These are phyloP conservation scores for Pseudocercospora eumusae DNA, from an alignment of 2,329 filamentous ascomycete species.

Conservation along the genomic window DNA sequence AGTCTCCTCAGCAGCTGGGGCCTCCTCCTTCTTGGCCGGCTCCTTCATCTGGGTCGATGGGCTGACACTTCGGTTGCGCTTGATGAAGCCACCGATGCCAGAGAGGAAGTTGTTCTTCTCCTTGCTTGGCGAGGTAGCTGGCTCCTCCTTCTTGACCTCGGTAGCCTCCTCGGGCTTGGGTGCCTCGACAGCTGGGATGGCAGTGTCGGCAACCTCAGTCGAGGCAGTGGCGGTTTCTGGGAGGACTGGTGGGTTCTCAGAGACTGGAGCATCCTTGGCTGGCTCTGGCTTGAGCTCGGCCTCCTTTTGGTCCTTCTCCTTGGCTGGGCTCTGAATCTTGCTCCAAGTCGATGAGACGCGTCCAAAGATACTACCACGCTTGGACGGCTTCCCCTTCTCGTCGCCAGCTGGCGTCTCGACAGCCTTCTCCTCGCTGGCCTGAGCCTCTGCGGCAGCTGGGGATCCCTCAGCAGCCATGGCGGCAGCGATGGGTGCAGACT, in stretches of 20 bases:
- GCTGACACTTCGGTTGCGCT: conserved; percentile 41
- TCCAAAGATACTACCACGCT: conserved; percentile 83
- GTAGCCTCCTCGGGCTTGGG: conserved; percentile 38
- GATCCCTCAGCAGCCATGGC: conserved; percentile 35
- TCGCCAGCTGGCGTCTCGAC: conserved; percentile 42
- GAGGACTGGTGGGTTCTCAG: conserved; percentile 41
- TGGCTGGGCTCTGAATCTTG: conserved; percentile 51
- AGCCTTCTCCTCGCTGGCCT: conserved; percentile 44
- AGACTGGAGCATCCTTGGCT: conserved; percentile 52
- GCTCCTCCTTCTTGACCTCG: conserved; percentile 48
- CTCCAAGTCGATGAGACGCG: conserved; percentile 62
- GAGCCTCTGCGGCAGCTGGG: conserved; percentile 46
- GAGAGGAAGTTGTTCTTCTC: conserved; percentile 41
- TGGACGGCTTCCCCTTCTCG: conserved; percentile 65
- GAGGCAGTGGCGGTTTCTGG: conserved; percentile 49
- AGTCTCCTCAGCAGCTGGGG: conserved; percentile 33
- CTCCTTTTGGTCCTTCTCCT: conserved; percentile 73
- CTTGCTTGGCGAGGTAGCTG: conserved; percentile 34
- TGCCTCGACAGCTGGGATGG: conserved; percentile 40
- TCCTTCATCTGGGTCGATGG: conserved; percentile 42
- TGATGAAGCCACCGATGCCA: conserved; percentile 36
- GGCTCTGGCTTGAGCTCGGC: conserved; percentile 59
- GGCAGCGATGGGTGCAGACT: conserved; percentile 35
- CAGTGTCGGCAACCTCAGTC: conserved; percentile 36
- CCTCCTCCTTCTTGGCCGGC: conserved; percentile 38